Conservation (phyloP, 176 grass and related monocot genomes). For the Microstegium vimineum region DNA sequence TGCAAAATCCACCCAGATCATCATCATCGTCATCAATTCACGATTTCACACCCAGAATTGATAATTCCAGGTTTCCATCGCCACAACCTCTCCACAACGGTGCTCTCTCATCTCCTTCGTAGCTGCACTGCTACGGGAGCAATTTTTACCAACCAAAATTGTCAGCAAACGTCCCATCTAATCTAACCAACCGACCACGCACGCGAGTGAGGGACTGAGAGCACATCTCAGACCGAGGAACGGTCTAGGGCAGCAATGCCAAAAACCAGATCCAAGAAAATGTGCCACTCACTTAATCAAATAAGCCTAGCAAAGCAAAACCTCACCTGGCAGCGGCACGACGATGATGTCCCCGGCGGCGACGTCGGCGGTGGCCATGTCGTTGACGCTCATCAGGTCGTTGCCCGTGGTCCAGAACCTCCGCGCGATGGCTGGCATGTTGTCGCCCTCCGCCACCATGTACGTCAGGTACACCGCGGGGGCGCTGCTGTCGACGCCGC, state of each 20-base stretch:
- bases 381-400: conserved; percentile 68
- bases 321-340: conserved; percentile 67
- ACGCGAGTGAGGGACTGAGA: neutral
- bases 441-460: conserved; percentile 53
- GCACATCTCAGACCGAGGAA: neutral
- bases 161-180: conserved; percentile 1
- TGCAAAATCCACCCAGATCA: too few relatives aligned
- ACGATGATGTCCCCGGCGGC: conserved; percentile 76
- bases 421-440: conserved; percentile 47
- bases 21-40: too few relatives aligned
- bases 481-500: conserved; percentile 51
- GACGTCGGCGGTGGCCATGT: conserved; percentile 51
- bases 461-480: conserved; percentile 78
- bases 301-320: too few relatives aligned
- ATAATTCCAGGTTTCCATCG: too few relatives aligned
- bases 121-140: conserved; percentile 1
- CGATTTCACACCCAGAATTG: too few relatives aligned
- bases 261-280: conserved; percentile 13
- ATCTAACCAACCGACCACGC: conserved; percentile 21
- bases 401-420: conserved; percentile 55
- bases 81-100: too few relatives aligned
- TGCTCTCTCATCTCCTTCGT: too few relatives aligned
- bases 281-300: too few relatives aligned
- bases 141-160: conserved; percentile 12
- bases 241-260: neutral